phyloP scores from a whole-genome alignment of 352 stramenopile genomes.

The Pythium dissotocum region DNA sequence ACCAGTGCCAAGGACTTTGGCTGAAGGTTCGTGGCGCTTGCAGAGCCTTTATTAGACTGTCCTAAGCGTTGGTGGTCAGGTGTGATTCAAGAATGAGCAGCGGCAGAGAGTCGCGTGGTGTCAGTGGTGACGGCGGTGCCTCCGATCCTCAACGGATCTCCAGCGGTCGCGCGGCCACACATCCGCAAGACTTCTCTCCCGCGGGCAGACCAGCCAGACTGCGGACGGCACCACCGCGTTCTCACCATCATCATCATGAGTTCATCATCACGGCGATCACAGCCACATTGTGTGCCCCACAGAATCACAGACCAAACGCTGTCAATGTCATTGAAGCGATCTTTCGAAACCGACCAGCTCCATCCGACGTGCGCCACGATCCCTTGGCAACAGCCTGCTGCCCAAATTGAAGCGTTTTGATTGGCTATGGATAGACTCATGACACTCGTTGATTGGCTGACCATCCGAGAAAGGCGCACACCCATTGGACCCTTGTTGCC shows the following conservation, averaged over 20 bases:
- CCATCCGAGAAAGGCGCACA: not conserved
- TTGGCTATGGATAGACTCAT: not conserved
- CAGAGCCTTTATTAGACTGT: too few species aligned
- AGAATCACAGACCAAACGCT: not conserved
- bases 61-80: too few species aligned
- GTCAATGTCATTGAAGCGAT: not conserved
- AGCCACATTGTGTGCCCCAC: too few species aligned
- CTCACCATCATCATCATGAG: not conserved
- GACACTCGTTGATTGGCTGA: not conserved
- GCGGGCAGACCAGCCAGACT: not conserved
- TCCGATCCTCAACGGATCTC: not conserved
- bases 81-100: not conserved
- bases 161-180: not conserved
- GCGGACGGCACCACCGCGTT: too few species aligned
- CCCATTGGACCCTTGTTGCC: too few species aligned
- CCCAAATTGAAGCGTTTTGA: not conserved
- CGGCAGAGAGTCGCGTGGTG: not conserved
- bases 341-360: not conserved
- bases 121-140: not conserved
- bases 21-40: too few species aligned
- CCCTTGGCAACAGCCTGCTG: not conserved
- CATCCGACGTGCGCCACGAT: not conserved
- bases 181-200: not conserved
- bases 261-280: not conserved
- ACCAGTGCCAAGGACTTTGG: too few species aligned